These are phyloP conservation scores for Suaeda aralocaspica DNA, from an alignment of 148 eudicot genomes.

Conservation along the genomic window DNA sequence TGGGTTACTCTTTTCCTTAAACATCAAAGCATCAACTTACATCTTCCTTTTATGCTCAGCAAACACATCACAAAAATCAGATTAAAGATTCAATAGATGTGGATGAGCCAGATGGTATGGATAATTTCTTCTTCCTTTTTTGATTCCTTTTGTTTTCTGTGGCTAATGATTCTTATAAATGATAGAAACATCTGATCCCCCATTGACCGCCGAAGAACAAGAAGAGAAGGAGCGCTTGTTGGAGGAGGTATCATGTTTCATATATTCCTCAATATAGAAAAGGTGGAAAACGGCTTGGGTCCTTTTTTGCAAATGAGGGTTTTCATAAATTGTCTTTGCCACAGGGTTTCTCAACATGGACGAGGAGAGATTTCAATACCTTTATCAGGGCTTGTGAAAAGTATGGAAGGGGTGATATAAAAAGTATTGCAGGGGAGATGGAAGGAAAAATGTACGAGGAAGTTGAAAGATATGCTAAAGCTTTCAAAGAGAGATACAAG, in stretches of 20 bases:
- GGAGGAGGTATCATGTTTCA: constrained; percentile 46
- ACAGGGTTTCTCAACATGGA: constrained; percentile 93
- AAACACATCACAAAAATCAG: constrained; percentile 79
- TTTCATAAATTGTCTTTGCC: not conserved
- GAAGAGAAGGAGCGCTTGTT: constrained; percentile 84
- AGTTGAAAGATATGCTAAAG: constrained; percentile 94
- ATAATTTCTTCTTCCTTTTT: not conserved
- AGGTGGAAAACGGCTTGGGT: not conserved
- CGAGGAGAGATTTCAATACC: constrained; percentile 88
- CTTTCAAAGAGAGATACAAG: constrained; percentile 89
- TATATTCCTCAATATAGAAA: not conserved
- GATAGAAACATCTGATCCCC: constrained; percentile 81
- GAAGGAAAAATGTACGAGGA: constrained; percentile 91
- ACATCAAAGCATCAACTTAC: constrained; percentile 11
- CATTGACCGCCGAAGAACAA: constrained; percentile 94
- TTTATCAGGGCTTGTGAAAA: constrained; percentile 96
- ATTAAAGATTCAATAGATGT: constrained; percentile 86
- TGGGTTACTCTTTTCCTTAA: not conserved
- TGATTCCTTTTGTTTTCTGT: not conserved
- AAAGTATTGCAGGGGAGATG: constrained; percentile 83
- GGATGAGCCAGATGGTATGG: constrained; percentile 89
- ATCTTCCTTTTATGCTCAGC: constrained; percentile 30
- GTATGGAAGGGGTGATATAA: constrained; percentile 78
- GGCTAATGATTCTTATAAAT: constrained; percentile 21
- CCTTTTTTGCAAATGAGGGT: not conserved